Conservation (phyloP, 495 filamentous ascomycete genomes). For the Alectoria sarmentosa region DNA sequence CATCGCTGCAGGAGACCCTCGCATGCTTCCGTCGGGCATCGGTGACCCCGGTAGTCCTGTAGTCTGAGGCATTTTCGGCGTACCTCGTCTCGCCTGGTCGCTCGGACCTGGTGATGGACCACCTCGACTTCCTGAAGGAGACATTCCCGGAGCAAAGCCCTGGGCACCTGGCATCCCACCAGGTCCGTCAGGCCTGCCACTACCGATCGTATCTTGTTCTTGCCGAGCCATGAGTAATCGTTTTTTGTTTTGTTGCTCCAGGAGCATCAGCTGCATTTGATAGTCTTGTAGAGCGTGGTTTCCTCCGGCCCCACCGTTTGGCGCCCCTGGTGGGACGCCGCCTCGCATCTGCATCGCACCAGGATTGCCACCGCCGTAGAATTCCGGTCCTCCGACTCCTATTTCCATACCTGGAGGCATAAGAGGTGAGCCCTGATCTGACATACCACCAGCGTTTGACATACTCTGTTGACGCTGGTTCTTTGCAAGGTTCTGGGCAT, state of each 20-base stretch:
- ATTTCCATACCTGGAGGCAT: conserved; percentile 62
- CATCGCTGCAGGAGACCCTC: conserved; percentile 78
- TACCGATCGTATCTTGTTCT: conserved; percentile 61
- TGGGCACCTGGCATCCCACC: conserved; percentile 51
- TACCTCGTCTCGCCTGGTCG: conserved; percentile 72
- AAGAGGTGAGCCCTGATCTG: conserved; percentile 72
- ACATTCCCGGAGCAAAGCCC: conserved; percentile 49
- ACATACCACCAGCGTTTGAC: conserved; percentile 54
- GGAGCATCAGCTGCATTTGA: conserved; percentile 98
- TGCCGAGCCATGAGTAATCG: conserved; percentile 93
- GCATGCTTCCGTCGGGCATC: conserved; percentile 66
- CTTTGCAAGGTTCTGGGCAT: conserved; percentile 73
- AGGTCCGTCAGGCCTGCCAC: conserved; percentile 47
- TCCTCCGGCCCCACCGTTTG: conserved; percentile 57
- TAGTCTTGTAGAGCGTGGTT: conserved; percentile 97
- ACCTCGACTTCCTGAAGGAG: conserved; percentile 71
- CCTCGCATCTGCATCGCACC: conserved; percentile 38
- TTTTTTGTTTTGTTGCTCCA: conserved; percentile 99
- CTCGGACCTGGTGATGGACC: conserved; percentile 84
- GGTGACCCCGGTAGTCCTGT: conserved; percentile 69
- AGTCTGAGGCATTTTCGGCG: conserved; percentile 72
- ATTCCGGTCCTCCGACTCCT: conserved; percentile 48
- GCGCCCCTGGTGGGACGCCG: conserved; percentile 43
- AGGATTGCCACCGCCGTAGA: conserved; percentile 58
- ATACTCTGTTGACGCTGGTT: conserved; percentile 73